Conservation (phyloP, 306 rosid genomes). For the Vigna radiata region DNA sequence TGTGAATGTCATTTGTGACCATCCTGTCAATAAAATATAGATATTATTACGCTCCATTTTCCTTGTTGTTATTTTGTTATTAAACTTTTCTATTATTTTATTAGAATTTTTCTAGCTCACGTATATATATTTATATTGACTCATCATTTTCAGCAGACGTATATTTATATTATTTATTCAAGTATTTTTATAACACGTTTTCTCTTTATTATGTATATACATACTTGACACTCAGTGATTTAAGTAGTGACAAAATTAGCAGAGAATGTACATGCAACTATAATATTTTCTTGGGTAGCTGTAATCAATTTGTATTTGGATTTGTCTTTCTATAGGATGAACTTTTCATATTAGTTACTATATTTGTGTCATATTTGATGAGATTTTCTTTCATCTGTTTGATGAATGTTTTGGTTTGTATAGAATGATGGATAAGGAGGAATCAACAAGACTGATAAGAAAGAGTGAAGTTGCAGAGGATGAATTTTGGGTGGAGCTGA, state of each 20-base stretch:
- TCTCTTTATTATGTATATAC: too few relatives aligned
- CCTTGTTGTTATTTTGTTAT: too few relatives aligned
- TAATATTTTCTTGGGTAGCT: not conserved
- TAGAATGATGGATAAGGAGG: conserved; percentile 50
- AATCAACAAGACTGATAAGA: conserved; percentile 31
- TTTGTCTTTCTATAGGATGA: conserved; percentile 13
- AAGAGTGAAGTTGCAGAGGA: conserved; percentile 29
- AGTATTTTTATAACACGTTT: too few relatives aligned
- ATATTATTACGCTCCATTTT: too few relatives aligned
- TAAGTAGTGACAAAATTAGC: not conserved
- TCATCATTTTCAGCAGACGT: too few relatives aligned
- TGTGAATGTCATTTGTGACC: too few relatives aligned
- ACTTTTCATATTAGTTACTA: not conserved
- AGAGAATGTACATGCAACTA: not conserved
- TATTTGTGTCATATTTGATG: not conserved
- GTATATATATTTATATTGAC: too few relatives aligned
- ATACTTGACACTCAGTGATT: not conserved
- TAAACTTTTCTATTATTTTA: too few relatives aligned
- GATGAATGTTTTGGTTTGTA: not conserved
- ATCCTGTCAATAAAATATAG: too few relatives aligned
- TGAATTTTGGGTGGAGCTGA: conserved; percentile 43
- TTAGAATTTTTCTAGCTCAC: too few relatives aligned
- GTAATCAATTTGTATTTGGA: not conserved
- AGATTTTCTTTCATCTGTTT: not conserved
- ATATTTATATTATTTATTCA: too few relatives aligned